A percentile compares a stretch with the other conserved stretches of the same genome.
Evolutionary conservation across 306 rosid species (phyloP).

Genomic region (Erythrophleum fordii): DNA sequence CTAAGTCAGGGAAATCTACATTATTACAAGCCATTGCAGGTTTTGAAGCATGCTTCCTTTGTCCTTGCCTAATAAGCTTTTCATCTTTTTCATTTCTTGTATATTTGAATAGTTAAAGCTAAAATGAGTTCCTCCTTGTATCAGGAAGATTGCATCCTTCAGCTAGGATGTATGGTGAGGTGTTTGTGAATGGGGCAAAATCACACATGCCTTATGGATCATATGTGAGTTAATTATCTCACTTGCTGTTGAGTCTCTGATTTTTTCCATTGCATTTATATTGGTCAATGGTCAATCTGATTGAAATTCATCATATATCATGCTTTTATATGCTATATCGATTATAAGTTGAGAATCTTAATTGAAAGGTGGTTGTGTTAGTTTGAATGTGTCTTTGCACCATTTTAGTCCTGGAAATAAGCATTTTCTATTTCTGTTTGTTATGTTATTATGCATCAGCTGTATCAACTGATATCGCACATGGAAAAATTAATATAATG

Average conservation of each 20-base stretch:
- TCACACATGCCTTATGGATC: conserved; percentile 82
- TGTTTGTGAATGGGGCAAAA: conserved; percentile 83
- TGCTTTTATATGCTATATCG: background rate
- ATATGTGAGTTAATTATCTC: conserved; percentile 66
- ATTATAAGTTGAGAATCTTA: background rate
- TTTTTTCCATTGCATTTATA: conserved; percentile 18
- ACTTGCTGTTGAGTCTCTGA: conserved; percentile 25
- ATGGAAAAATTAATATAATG: background rate
- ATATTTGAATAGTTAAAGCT: conserved; percentile 41
- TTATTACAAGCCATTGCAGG: conserved; percentile 92
- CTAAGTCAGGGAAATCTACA: conserved; percentile 93
- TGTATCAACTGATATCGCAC: background rate
- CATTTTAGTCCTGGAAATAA: background rate
- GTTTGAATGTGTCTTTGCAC: background rate
- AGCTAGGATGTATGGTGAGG: conserved; percentile 87
- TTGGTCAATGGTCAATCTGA: conserved; percentile 10
- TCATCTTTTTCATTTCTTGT: conserved; percentile 18
- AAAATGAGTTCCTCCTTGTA: conserved; percentile 34
- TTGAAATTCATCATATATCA: conserved; percentile 2
- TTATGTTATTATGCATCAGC: background rate
- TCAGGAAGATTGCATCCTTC: conserved; percentile 89
- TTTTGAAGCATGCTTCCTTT: conserved; percentile 42
- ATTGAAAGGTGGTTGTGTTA: background rate
- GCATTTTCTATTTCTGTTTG: conserved; percentile 8
- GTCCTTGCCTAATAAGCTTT: conserved; percentile 32